Conservation (phyloP, 2,329 filamentous ascomycete species). For the Orbilia blumenaviensis region DNA sequence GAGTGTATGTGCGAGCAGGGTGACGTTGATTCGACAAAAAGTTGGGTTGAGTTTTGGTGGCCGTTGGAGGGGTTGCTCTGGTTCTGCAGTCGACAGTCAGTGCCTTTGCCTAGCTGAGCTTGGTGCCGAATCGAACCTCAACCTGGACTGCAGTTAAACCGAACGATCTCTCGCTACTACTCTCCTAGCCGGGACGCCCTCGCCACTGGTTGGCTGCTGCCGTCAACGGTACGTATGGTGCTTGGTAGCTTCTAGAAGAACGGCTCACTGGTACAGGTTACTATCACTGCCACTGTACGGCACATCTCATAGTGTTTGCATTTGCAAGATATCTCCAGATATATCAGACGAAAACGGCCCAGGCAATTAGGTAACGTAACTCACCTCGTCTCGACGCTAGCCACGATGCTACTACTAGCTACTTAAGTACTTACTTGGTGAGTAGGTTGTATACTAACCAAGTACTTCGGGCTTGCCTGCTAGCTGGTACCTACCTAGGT, state of each 20-base stretch:
- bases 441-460: not conserved
- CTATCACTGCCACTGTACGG: constrained; percentile 19
- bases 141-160: not conserved
- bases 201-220: constrained; percentile 16
- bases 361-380: constrained; percentile 10
- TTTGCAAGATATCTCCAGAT: constrained; percentile 13
- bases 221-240: too few species aligned
- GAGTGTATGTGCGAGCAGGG: constrained; percentile 20
- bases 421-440: not conserved
- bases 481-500: too few species aligned
- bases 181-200: constrained; percentile 9
- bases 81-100: too few species aligned
- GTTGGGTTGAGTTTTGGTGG: constrained; percentile 13
- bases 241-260: constrained; percentile 49
- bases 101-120: too few species aligned
- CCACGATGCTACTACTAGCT: not conserved
- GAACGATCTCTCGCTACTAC: constrained; percentile 30
- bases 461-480: not conserved
- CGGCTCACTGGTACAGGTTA: not conserved
- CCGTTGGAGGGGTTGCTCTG: not conserved
- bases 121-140: too few species aligned
- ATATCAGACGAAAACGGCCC: constrained; percentile 13
- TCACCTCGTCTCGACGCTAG: constrained; percentile 32
- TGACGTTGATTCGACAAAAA: constrained; percentile 35
- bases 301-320: too few species aligned